These are phyloP conservation scores for Inonotus obliquus DNA, from an alignment of 1,284 basidiomycete species.

Conservation along the genomic window DNA sequence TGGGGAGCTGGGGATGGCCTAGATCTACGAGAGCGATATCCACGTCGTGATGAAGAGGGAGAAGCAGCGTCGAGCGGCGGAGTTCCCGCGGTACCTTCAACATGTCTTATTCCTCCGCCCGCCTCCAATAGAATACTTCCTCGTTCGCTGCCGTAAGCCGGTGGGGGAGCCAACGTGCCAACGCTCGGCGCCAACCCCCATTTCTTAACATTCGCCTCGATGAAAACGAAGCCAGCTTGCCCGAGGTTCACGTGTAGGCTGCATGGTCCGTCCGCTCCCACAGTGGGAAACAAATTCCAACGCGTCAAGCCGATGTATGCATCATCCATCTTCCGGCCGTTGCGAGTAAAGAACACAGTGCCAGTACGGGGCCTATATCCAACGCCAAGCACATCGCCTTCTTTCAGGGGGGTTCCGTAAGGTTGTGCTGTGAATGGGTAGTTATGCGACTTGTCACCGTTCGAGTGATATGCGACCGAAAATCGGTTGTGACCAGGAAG, in stretches of 20 bases:
- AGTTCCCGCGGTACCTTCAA: constrained; percentile 34
- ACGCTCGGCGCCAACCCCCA: constrained; percentile 96
- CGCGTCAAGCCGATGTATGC: constrained; percentile 84
- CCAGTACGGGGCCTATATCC: constrained; percentile 92
- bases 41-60: constrained; percentile 45
- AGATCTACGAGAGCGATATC: constrained; percentile 52
- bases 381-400: constrained; percentile 92
- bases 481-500: constrained; percentile 85
- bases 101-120: constrained; percentile 56
- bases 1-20: constrained; percentile 39
- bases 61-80: constrained; percentile 46
- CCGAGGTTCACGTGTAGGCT: constrained; percentile 94
- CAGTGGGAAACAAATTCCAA: constrained; percentile 92
- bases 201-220: constrained; percentile 98
- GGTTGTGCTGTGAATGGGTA: constrained; percentile 90
- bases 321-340: constrained; percentile 92
- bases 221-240: constrained; percentile 95
- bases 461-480: constrained; percentile 96
- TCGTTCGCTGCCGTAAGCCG: constrained; percentile 91
- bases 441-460: constrained; percentile 96
- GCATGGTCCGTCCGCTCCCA: constrained; percentile 91
- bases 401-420: constrained; percentile 83
- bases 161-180: constrained; percentile 91
- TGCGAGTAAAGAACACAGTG: constrained; percentile 96
- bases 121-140: constrained; percentile 92